Evolutionary conservation across 2,329 filamentous ascomycete species (phyloP).

Genomic region (Botrytis porri): DNA sequence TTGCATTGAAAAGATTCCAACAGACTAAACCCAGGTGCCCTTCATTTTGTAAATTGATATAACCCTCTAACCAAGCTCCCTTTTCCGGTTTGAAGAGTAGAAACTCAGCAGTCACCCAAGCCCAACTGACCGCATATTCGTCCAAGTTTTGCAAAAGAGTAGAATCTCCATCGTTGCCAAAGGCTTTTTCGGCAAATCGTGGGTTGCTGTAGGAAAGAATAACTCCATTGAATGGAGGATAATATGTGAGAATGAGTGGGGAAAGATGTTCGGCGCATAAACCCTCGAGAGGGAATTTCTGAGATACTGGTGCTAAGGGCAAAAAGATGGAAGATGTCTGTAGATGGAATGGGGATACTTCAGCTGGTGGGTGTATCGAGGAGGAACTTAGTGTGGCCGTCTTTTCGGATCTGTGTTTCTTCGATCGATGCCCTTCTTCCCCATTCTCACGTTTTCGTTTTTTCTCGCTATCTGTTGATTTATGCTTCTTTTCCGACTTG

Average conservation of each 20-base stretch:
- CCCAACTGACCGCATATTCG: constrained; percentile 83
- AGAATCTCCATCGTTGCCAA: constrained; percentile 48
- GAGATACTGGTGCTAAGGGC: constrained; percentile 68
- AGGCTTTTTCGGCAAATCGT: constrained; percentile 59
- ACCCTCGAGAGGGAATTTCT: constrained; percentile 66
- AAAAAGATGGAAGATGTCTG: constrained; percentile 81
- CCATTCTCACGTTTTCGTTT: constrained; percentile 41
- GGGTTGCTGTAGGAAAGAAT: constrained; percentile 71
- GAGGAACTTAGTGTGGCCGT: constrained; percentile 30
- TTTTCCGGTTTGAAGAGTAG: constrained; percentile 75
- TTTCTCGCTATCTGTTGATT: constrained; percentile 43
- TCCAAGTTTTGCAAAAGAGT: constrained; percentile 56
- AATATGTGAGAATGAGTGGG: constrained; percentile 73
- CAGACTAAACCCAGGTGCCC: constrained; percentile 86
- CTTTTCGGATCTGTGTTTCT: constrained; percentile 44
- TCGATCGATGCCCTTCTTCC: constrained; percentile 45
- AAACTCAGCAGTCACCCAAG: constrained; percentile 86
- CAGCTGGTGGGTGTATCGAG: constrained; percentile 17
- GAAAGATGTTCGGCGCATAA: constrained; percentile 72
- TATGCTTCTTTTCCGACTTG: constrained; percentile 38
- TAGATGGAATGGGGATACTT: constrained; percentile 68
- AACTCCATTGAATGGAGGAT: constrained; percentile 69
- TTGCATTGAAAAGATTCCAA: constrained; percentile 89
- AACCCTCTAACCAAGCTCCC: constrained; percentile 74
- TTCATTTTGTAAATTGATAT: constrained; percentile 81